Percentiles rank a stretch among this genome's conserved stretches.
These are phyloP conservation scores for Cordyceps cicadae DNA, from an alignment of 2,329 filamentous ascomycete species.

Conservation along the genomic window DNA sequence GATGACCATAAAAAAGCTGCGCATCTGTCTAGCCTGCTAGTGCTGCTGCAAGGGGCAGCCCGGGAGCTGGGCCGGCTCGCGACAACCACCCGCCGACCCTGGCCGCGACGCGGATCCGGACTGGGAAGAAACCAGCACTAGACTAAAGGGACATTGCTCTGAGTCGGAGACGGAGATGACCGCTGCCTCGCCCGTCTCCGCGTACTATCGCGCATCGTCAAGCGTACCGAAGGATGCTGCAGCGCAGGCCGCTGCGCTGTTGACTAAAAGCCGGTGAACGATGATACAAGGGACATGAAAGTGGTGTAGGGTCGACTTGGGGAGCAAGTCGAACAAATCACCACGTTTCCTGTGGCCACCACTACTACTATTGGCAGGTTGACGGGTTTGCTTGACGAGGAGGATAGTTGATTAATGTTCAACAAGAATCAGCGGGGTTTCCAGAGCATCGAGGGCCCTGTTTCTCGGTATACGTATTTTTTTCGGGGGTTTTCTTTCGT, in stretches of 20 bases:
- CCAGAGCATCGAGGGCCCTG: too few relatives aligned
- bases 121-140: too few relatives aligned
- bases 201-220: background rate
- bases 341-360: background rate
- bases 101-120: too few relatives aligned
- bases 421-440: background rate
- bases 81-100: too few relatives aligned
- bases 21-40: too few relatives aligned
- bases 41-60: too few relatives aligned
- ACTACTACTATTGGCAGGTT: background rate
- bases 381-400: background rate
- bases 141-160: background rate
- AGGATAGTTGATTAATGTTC: background rate
- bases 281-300: too few relatives aligned
- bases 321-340: background rate
- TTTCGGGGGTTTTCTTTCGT: too few relatives aligned
- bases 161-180: background rate
- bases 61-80: too few relatives aligned
- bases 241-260: background rate
- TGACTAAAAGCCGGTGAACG: too few relatives aligned
- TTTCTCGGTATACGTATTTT: too few relatives aligned
- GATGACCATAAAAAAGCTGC: too few relatives aligned
- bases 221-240: background rate
- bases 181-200: background rate
- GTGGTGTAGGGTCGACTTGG: background rate